phyloP scores from a whole-genome alignment of 2,329 filamentous ascomycete genomes.

The Chalaropsis thielavioides region DNA sequence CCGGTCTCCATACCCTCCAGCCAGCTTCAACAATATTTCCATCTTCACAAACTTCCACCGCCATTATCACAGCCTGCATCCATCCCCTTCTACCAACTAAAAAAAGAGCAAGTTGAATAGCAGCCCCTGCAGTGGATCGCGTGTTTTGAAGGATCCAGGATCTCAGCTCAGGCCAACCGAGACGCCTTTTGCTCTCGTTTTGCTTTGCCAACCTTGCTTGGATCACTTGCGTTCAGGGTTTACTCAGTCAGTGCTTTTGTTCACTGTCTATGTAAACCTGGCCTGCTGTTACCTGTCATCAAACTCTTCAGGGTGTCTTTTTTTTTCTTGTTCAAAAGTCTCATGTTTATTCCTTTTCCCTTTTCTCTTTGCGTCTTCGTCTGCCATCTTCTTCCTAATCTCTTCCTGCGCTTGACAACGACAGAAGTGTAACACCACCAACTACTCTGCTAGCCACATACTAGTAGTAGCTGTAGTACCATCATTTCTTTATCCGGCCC shows the following conservation, averaged over 20 bases:
- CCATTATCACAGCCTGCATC: background rate
- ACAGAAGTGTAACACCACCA: slow-evolving; percentile 1
- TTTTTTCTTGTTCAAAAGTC: slow-evolving; percentile 10
- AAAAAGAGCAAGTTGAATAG: slow-evolving; percentile 1
- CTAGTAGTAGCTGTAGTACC: background rate
- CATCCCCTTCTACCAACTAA: background rate
- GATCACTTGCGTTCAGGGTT: slow-evolving; percentile 11
- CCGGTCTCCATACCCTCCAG: background rate
- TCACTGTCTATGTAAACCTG: slow-evolving; percentile 5
- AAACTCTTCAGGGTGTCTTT: slow-evolving; percentile 1
- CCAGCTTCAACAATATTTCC: background rate
- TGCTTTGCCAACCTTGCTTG: slow-evolving; percentile 2
- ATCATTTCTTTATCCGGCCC: slow-evolving; percentile 3
- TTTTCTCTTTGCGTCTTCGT: background rate
- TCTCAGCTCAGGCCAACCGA: slow-evolving; percentile 10
- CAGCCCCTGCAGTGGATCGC: slow-evolving; percentile 11
- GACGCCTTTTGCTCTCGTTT: slow-evolving; percentile 6
- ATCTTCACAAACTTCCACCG: background rate
- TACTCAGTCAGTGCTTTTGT: slow-evolving; percentile 7
- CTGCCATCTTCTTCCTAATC: background rate
- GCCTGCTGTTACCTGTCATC: slow-evolving; percentile 7
- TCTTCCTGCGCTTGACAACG: background rate
- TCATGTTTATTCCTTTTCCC: slow-evolving; percentile 10
- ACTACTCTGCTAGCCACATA: background rate
- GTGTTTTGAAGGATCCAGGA: slow-evolving; percentile 15